These are phyloP conservation scores for Entoloma clypeatum DNA, from an alignment of 1,284 basidiomycete species.

Conservation along the genomic window DNA sequence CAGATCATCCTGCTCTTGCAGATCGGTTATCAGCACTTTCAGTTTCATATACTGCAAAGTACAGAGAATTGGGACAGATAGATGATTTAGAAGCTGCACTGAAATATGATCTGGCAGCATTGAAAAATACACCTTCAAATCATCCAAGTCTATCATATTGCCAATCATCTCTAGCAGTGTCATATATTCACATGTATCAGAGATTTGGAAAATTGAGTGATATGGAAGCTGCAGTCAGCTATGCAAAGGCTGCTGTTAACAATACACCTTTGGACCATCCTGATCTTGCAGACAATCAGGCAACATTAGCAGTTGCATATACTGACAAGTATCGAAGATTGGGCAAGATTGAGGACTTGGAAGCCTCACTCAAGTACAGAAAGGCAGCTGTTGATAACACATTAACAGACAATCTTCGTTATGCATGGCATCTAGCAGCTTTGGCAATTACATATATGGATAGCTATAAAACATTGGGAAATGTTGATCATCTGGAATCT, in stretches of 20 bases:
- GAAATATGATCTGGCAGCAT: not conserved
- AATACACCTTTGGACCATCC: conserved; percentile 12
- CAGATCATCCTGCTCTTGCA: conserved; percentile 7
- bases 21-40: conserved; percentile 3
- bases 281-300: conserved; percentile 3
- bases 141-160: conserved; percentile 8
- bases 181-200: conserved; percentile 15
- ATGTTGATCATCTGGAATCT: not conserved
- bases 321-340: not conserved
- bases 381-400: not conserved
- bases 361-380: not conserved
- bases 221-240: conserved; percentile 15
- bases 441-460: conserved; percentile 3
- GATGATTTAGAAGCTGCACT: not conserved
- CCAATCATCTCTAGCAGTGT: conserved; percentile 11
- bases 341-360: not conserved
- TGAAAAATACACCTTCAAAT: not conserved
- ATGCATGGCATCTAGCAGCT: not conserved
- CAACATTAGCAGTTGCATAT: conserved; percentile 8
- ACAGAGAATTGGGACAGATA: not conserved
- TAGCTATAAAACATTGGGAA: not conserved
- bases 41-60: not conserved
- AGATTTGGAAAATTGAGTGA: conserved; percentile 13
- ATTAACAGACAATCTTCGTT: not conserved
- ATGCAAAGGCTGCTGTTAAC: conserved; percentile 10